These are phyloP conservation scores for Achaetomium macrosporum DNA, from an alignment of 2,329 filamentous ascomycete species.

Conservation along the genomic window DNA sequence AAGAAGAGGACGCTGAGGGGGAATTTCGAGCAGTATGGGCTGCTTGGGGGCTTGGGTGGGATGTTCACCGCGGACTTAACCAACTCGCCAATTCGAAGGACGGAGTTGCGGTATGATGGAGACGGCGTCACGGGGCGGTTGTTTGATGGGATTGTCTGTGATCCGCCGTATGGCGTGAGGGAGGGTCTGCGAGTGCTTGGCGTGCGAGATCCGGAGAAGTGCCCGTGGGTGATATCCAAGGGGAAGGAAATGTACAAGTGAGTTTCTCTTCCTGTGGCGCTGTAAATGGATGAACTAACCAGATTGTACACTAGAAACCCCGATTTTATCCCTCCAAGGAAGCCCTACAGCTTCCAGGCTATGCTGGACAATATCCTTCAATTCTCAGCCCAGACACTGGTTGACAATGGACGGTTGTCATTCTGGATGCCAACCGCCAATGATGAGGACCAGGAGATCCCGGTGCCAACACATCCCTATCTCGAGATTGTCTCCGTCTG, in stretches of 20 bases:
- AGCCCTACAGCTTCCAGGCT: slow-evolving; percentile 83
- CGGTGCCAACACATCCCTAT: slow-evolving; percentile 69
- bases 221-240: slow-evolving; percentile 57
- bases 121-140: slow-evolving; percentile 36
- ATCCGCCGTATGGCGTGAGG: slow-evolving; percentile 91
- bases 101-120: slow-evolving; percentile 28
- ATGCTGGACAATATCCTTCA: slow-evolving; percentile 86
- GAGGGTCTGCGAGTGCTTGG: slow-evolving; percentile 89
- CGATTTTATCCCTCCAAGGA: slow-evolving; percentile 79
- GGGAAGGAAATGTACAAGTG: slow-evolving; percentile 65
- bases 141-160: slow-evolving; percentile 88
- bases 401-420: slow-evolving; percentile 71
- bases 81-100: slow-evolving; percentile 65
- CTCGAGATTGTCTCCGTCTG: slow-evolving; percentile 71
- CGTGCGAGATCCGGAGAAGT: slow-evolving; percentile 59
- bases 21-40: slow-evolving; percentile 81
- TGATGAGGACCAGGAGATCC: slow-evolving; percentile 68
- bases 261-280: slow-evolving; percentile 26
- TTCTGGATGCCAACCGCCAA: slow-evolving; percentile 98
- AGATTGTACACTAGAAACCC: slow-evolving; percentile 41
- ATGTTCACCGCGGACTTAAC: slow-evolving; percentile 83
- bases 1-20: slow-evolving; percentile 49
- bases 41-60: slow-evolving; percentile 62
- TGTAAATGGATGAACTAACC: not conserved
- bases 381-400: slow-evolving; percentile 71